Percentiles rank a stretch among this genome's conserved stretches.
phyloP scores from a whole-genome alignment of 352 stramenopile species.

The Pythium aquatile region DNA sequence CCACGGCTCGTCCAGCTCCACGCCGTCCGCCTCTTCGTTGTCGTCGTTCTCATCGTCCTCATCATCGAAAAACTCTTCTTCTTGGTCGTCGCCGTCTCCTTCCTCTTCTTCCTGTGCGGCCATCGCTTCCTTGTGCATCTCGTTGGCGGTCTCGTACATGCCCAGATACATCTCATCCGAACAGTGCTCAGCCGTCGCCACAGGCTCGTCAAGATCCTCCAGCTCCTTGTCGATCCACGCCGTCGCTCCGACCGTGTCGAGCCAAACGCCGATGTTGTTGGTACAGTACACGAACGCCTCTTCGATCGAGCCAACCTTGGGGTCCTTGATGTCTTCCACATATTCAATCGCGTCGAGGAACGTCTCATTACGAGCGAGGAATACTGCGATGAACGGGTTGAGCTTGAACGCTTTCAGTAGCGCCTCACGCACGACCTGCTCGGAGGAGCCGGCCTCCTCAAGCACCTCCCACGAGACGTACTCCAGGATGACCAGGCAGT shows the following conservation, averaged over 20 bases:
- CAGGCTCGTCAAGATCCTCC: slow-evolving; percentile 40
- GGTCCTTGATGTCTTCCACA: slow-evolving; percentile 76
- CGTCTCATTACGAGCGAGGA: slow-evolving; percentile 74
- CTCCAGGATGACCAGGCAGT: slow-evolving; percentile 82
- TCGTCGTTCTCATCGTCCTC: slow-evolving; percentile 29
- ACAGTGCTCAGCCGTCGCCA: slow-evolving; percentile 52
- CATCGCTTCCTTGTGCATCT: slow-evolving; percentile 80
- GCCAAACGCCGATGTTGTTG: slow-evolving; percentile 81
- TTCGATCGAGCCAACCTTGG: slow-evolving; percentile 71
- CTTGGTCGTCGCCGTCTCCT: slow-evolving; percentile 26
- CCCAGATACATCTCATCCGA: slow-evolving; percentile 82
- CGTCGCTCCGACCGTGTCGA: slow-evolving; percentile 77
- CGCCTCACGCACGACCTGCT: slow-evolving; percentile 69
- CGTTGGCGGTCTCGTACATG: slow-evolving; percentile 84
- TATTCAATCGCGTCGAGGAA: slow-evolving; percentile 84
- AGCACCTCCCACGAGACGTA: slow-evolving; percentile 89
- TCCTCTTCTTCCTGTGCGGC: slow-evolving; percentile 37
- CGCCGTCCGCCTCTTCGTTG: slow-evolving; percentile 33
- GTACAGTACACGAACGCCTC: slow-evolving; percentile 80
- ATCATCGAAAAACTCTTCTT: slow-evolving; percentile 10
- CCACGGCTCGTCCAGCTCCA: slow-evolving; percentile 42
- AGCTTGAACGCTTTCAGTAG: slow-evolving; percentile 68
- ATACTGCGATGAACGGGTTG: slow-evolving; percentile 84
- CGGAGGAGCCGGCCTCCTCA: slow-evolving; percentile 75
- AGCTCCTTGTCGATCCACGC: slow-evolving; percentile 87